phyloP scores from a whole-genome alignment of 805 yeast genomes.

The Debaryomyces castellii region DNA sequence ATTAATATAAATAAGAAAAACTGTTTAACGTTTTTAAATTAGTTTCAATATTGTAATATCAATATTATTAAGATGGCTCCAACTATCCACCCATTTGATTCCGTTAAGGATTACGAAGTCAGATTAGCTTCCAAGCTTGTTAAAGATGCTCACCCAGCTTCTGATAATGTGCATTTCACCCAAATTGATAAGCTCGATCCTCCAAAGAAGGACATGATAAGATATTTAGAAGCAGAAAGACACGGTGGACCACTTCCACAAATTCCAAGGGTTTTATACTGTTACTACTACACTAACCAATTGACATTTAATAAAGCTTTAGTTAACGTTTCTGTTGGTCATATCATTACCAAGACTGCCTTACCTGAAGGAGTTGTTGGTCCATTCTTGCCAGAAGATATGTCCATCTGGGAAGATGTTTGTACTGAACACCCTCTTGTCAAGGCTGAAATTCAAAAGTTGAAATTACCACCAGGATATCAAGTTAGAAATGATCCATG shows the following conservation, averaged over 20 bases:
- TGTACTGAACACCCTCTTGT: constrained; percentile 57
- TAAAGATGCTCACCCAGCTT: constrained; percentile 55
- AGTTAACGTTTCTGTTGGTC: constrained; percentile 62
- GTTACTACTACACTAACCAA: constrained; percentile 61
- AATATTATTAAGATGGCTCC: constrained; percentile 6
- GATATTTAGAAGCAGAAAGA: constrained; percentile 66
- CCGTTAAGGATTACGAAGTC: constrained; percentile 58
- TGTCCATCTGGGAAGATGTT: constrained; percentile 51
- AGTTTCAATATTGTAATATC: not conserved
- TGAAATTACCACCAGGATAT: constrained; percentile 58
- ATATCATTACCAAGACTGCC: constrained; percentile 54
- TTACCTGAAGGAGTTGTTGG: constrained; percentile 66
- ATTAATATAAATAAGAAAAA: not conserved
- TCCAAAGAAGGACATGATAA: constrained; percentile 70
- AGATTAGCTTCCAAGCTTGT: constrained; percentile 57
- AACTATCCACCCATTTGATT: constrained; percentile 55
- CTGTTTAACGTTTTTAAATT: not conserved
- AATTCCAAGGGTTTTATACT: constrained; percentile 69
- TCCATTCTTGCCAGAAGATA: constrained; percentile 68
- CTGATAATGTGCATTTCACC: constrained; percentile 58
- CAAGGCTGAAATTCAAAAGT: constrained; percentile 62
- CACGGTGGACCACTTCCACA: constrained; percentile 45
- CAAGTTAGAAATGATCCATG: constrained; percentile 71
- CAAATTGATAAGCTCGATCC: constrained; percentile 75
- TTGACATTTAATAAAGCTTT: constrained; percentile 66